Conservation (phyloP, 148 eudicot genomes). For the Rhododendron williamsianum region DNA sequence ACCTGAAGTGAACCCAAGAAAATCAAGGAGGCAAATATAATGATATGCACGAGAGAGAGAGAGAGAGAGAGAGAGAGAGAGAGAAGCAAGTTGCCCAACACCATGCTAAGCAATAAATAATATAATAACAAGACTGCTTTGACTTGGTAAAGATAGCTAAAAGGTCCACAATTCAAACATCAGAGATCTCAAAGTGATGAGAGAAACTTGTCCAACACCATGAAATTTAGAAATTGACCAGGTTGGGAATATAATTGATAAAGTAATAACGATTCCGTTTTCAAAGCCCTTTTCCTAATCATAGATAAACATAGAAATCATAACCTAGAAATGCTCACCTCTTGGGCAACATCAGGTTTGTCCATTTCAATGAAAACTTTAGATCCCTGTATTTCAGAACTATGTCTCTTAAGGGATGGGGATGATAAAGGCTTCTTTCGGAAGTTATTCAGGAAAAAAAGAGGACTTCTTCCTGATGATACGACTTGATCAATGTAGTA, state of each 20-base stretch:
- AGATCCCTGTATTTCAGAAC: slow-evolving; percentile 55
- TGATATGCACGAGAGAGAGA: background rate
- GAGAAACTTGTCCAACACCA: background rate
- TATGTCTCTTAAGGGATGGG: slow-evolving; percentile 34
- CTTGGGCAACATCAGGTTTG: slow-evolving; percentile 83
- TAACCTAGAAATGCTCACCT: slow-evolving; percentile 38
- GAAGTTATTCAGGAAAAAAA: slow-evolving; percentile 41
- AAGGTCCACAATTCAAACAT: background rate
- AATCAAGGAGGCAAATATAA: background rate
- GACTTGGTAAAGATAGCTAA: background rate
- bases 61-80: too few species aligned
- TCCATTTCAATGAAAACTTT: slow-evolving; percentile 69
- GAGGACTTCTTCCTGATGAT: slow-evolving; percentile 67
- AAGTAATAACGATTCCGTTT: background rate
- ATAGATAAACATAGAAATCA: background rate
- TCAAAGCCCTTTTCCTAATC: background rate
- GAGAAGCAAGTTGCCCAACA: background rate
- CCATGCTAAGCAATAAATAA: background rate
- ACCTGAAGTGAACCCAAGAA: background rate
- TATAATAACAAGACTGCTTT: background rate
- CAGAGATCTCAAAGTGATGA: background rate
- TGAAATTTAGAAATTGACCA: background rate
- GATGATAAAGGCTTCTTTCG: slow-evolving; percentile 40
- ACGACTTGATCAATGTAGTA: slow-evolving; percentile 62
- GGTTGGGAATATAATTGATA: background rate